A percentile compares a stretch with the other conserved stretches of the same genome.
phyloP scores from a whole-genome alignment of 176 grass and related monocot genomes.

The Triticum timopheevii region DNA sequence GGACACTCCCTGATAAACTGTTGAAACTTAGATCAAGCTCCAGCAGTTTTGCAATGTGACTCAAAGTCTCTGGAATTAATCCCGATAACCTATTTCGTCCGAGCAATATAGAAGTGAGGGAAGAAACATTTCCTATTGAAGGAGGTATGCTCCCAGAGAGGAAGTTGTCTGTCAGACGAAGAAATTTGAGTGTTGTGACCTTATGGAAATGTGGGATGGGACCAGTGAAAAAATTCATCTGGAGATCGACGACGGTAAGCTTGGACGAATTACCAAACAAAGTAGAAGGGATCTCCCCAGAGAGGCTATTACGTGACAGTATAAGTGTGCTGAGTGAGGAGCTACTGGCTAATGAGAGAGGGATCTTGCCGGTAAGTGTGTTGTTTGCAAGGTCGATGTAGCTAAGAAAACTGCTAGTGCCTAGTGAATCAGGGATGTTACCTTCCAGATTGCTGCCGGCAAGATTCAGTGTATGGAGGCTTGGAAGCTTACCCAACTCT shows the following conservation, averaged over 20 bases:
- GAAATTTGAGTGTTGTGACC: neutral
- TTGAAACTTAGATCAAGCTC: neutral
- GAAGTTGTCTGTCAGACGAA: neutral
- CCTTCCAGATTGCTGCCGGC: neutral
- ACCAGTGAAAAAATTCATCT: neutral
- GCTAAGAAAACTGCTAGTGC: neutral
- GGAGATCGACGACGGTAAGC: neutral
- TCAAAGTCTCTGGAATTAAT: neutral
- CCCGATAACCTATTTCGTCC: neutral
- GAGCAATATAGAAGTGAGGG: neutral
- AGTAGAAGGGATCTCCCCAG: constrained; percentile 15
- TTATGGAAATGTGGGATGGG: neutral
- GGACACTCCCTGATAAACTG: no score
- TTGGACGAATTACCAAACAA: constrained; percentile 29
- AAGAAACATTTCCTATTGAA: constrained; percentile 25
- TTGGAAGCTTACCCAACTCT: neutral
- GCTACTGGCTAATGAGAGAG: neutral
- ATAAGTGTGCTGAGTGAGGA: neutral
- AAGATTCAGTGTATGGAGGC: constrained; percentile 21
- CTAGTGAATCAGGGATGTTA: constrained; percentile 30
- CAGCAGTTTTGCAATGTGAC: constrained; percentile 12
- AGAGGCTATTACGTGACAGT: constrained; percentile 21
- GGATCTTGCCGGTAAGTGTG: constrained; percentile 5
- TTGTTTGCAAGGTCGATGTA: constrained; percentile 22
- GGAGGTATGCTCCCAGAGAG: constrained; percentile 20